phyloP scores from a whole-genome alignment of 306 rosid species.

The Vigna angularis region DNA sequence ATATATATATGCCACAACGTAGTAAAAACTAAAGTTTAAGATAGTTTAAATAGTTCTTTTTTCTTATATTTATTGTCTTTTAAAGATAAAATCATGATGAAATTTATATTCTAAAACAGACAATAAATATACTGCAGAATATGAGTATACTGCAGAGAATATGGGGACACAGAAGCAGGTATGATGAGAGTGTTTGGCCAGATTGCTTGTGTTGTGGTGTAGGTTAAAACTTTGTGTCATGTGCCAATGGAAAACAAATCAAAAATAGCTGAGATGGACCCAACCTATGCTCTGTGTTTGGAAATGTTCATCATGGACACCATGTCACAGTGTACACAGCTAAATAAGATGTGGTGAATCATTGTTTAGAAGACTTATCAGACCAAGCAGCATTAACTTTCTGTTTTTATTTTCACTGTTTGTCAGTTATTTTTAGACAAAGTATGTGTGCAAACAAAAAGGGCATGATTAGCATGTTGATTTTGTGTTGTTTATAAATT shows the following conservation, averaged over 20 bases:
- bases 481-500: constrained; percentile 1
- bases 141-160: not conserved
- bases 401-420: not conserved
- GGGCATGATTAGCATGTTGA: not conserved
- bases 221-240: constrained; percentile 62
- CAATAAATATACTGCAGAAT: too few species aligned
- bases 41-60: too few species aligned
- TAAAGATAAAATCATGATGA: too few species aligned
- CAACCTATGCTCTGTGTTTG: not conserved
- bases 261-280: constrained; percentile 48
- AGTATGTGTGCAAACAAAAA: not conserved
- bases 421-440: not conserved
- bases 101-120: too few species aligned
- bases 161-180: constrained; percentile 14
- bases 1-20: too few species aligned
- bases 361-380: constrained; percentile 22
- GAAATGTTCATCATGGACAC: constrained; percentile 54
- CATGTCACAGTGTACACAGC: constrained; percentile 52
- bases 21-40: too few species aligned
- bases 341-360: constrained; percentile 39
- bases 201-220: constrained; percentile 50
- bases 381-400: not conserved
- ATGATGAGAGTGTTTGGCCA: constrained; percentile 31
- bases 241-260: constrained; percentile 30
- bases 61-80: too few species aligned